phyloP scores from a whole-genome alignment of 1,284 basidiomycete genomes.

The Rhodofomes roseus region DNA sequence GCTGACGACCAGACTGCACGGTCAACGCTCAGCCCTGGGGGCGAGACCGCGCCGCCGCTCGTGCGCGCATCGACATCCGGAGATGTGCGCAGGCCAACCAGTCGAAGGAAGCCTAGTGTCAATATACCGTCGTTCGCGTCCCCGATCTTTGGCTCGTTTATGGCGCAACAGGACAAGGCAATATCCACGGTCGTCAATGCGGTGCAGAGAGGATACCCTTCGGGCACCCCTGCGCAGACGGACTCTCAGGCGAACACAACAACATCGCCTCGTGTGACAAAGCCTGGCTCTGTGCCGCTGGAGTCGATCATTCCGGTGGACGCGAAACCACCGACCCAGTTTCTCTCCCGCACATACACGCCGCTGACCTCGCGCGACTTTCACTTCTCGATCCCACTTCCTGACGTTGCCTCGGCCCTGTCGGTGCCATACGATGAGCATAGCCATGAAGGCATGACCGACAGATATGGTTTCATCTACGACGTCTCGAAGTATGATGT shows the following conservation, averaged over 20 bases:
- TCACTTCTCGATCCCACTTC: constrained; percentile 58
- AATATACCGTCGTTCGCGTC: constrained; percentile 35
- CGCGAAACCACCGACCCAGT: constrained; percentile 83
- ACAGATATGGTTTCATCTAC: constrained; percentile 95
- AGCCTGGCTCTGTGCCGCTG: constrained; percentile 72
- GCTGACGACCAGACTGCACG: constrained; percentile 4
- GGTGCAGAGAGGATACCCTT: constrained; percentile 18
- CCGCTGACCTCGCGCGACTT: constrained; percentile 68
- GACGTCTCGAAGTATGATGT: constrained; percentile 81
- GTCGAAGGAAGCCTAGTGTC: constrained; percentile 34
- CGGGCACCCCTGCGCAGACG: constrained; percentile 19
- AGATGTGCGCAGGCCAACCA: constrained; percentile 34
- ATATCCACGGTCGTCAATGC: constrained; percentile 27
- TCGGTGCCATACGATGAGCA: constrained; percentile 50
- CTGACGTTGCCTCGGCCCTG: constrained; percentile 53
- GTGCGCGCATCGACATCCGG: constrained; percentile 13
- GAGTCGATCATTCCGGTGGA: constrained; percentile 87
- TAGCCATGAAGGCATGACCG: constrained; percentile 72
- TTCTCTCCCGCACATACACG: constrained; percentile 69
- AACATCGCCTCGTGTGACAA: constrained; percentile 10
- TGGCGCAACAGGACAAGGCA: constrained; percentile 48
- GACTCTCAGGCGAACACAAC: constrained; percentile 6
- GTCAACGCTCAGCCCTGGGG: background rate
- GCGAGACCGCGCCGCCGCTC: constrained; percentile 12
- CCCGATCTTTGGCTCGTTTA: constrained; percentile 57